Percentiles rank a stretch among this genome's conserved stretches.
phyloP scores from a whole-genome alignment of 108 stramenopile species.

The Stephanodiscus triporus region DNA sequence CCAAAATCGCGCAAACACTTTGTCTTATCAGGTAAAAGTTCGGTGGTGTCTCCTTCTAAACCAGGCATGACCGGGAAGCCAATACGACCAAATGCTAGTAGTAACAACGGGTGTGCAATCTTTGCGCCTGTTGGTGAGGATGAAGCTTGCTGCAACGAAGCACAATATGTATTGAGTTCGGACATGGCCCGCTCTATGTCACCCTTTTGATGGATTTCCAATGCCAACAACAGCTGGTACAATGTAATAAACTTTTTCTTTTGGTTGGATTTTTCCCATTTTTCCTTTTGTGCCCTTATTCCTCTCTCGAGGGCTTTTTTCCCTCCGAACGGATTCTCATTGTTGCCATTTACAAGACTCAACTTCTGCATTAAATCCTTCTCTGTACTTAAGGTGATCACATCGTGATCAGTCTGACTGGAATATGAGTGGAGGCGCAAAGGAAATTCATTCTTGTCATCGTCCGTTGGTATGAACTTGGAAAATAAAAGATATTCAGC shows the following conservation, averaged over 20 bases:
- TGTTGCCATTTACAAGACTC: slow-evolving; percentile 9
- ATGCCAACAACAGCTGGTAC: slow-evolving; percentile 19
- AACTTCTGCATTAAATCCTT: slow-evolving; percentile 27
- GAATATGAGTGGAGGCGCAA: slow-evolving; percentile 11
- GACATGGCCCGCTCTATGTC: slow-evolving; percentile 23
- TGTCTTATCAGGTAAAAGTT: not conserved
- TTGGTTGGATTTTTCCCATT: slow-evolving; percentile 9
- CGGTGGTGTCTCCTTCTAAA: not conserved
- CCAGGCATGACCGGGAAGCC: slow-evolving; percentile 2
- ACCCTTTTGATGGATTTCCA: slow-evolving; percentile 17
- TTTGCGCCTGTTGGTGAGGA: not conserved
- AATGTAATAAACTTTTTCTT: not conserved
- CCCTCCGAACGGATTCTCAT: slow-evolving; percentile 26
- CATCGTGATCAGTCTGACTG: not conserved
- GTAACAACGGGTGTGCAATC: slow-evolving; percentile 13
- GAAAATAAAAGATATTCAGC: slow-evolving; percentile 12
- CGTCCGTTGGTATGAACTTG: not conserved
- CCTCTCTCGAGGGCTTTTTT: slow-evolving; percentile 25
- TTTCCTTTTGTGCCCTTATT: slow-evolving; percentile 8
- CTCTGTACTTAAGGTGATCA: slow-evolving; percentile 10
- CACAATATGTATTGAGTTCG: slow-evolving; percentile 19
- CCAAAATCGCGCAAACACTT: slow-evolving; percentile 9
- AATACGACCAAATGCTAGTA: slow-evolving; percentile 23
- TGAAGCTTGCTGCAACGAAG: not conserved
- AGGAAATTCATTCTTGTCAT: not conserved